phyloP scores from a whole-genome alignment of 1,139 yeast genomes.

The Candida albicans region DNA sequence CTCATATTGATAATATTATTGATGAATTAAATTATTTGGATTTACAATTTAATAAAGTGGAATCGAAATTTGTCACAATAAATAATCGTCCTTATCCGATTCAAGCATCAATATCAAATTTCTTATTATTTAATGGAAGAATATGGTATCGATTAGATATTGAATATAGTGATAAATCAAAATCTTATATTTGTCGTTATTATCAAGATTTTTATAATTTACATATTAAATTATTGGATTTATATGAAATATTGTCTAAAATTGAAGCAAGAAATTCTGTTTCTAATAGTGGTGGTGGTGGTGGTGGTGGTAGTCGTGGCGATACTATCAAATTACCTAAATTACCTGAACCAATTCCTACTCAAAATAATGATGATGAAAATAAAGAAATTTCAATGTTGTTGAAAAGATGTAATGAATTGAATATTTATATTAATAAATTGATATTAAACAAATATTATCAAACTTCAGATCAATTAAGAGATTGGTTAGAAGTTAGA shows the following conservation, averaged over 20 bases:
- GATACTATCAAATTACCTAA: slow-evolving; percentile 31
- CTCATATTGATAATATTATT: slow-evolving; percentile 4
- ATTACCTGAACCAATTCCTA: slow-evolving; percentile 45
- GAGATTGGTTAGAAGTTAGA: slow-evolving; percentile 35
- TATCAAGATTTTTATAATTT: slow-evolving; percentile 47
- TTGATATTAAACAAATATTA: slow-evolving; percentile 27
- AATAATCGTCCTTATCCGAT: slow-evolving; percentile 35
- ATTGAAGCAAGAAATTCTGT: background rate
- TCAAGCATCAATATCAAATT: slow-evolving; percentile 34
- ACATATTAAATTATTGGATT: slow-evolving; percentile 27
- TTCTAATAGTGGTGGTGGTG: background rate
- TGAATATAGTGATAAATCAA: slow-evolving; percentile 31
- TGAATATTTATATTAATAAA: slow-evolving; percentile 39
- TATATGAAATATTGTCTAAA: slow-evolving; percentile 2
- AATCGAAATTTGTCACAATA: slow-evolving; percentile 25
- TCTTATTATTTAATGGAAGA: slow-evolving; percentile 34
- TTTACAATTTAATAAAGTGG: slow-evolving; percentile 15
- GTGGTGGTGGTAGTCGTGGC: background rate
- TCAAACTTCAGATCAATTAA: slow-evolving; percentile 27
- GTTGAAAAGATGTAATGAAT: slow-evolving; percentile 36
- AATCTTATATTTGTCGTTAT: slow-evolving; percentile 34
- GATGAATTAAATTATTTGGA: slow-evolving; percentile 16
- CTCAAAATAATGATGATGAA: slow-evolving; percentile 12
- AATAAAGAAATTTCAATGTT: slow-evolving; percentile 14
- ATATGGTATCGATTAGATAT: slow-evolving; percentile 48